Base-by-base conservation (phyloP, 371 early-diverging fungal species). In the Catenaria anguillulae region DNA sequence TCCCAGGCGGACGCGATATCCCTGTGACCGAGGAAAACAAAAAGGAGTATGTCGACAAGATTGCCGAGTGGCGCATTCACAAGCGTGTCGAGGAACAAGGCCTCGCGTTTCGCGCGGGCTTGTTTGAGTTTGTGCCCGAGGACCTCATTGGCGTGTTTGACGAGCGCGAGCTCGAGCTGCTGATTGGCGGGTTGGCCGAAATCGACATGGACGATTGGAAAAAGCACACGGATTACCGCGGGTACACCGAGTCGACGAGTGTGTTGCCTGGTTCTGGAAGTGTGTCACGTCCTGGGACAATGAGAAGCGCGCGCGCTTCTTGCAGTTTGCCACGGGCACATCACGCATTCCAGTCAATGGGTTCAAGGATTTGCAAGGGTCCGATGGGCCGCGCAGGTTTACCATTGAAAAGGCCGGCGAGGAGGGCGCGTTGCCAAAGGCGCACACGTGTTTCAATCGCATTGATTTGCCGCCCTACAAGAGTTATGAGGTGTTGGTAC, bases 181-280 rank as follows among this genome's bases (percentile, higher is more conserved):
- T 97, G 46, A 95, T 99, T 70, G 90, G 95, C n/a, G 99, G 99
- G 64, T 77, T 97, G 67, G 89, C 95, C 10, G 97, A 99, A 68
- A 93, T 98, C 63, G 97, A 99, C 75, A 83, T 96, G 21, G 96
- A 96, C 66, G 99, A 99, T 72, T 97, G 98, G 99, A 93, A 91
- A 79, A 96, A 93, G 73, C 92, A 99, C 68, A 94, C 97, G 17
- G 93, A 93, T 65, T 99, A 97, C 70, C 77, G 93, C 55, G 94
- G 96, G 31, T 99, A 94, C 80, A 89, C 91, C 4, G 90, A 90
- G 71, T 84, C 87, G 96, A 95, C 72, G 89, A 90, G 69, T 90
- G 90, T n/a, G 82, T 97, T 58, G 87, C 88, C 69, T 92, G 92
- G 93, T 99, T 97, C 84, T 99, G 99, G 99, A 83, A 88, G 78